These are phyloP conservation scores for Cicer cuneatum DNA, from an alignment of 306 rosid genomes.

Conservation along the genomic window DNA sequence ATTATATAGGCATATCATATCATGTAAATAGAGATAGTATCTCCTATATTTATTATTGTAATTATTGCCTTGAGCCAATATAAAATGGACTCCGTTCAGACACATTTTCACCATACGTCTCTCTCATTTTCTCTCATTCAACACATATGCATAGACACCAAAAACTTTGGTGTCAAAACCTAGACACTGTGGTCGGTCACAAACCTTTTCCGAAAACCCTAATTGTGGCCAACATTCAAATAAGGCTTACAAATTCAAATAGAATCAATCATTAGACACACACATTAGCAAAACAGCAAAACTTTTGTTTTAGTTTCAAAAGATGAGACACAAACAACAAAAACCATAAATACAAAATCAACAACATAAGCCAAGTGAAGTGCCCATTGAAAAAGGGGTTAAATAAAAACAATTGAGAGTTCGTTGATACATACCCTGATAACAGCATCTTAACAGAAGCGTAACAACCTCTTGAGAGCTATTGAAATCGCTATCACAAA, in stretches of 20 bases:
- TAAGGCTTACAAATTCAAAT: background rate
- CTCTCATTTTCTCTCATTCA: no score
- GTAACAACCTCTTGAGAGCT: slow-evolving; percentile 75
- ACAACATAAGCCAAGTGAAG: background rate
- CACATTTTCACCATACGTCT: no score
- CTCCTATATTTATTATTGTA: no score
- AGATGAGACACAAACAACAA: background rate
- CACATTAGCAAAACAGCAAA: background rate
- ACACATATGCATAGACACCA: background rate
- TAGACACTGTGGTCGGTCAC: background rate
- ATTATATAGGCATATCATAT: no score
- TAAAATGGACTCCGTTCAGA: no score
- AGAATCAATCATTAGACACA: background rate
- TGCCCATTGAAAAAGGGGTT: background rate
- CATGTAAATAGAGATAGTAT: no score
- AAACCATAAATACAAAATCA: slow-evolving; percentile 11
- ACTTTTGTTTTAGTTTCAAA: background rate
- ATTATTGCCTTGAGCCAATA: no score
- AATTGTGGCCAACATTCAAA: background rate
- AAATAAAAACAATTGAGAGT: background rate
- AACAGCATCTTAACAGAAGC: slow-evolving; percentile 84
- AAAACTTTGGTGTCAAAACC: background rate
- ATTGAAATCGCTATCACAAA: slow-evolving; percentile 77
- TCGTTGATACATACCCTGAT: slow-evolving; percentile 64
- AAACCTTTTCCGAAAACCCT: background rate